These are phyloP conservation scores for Przewalskia tangutica DNA, from an alignment of 257 asterid species.

Conservation along the genomic window DNA sequence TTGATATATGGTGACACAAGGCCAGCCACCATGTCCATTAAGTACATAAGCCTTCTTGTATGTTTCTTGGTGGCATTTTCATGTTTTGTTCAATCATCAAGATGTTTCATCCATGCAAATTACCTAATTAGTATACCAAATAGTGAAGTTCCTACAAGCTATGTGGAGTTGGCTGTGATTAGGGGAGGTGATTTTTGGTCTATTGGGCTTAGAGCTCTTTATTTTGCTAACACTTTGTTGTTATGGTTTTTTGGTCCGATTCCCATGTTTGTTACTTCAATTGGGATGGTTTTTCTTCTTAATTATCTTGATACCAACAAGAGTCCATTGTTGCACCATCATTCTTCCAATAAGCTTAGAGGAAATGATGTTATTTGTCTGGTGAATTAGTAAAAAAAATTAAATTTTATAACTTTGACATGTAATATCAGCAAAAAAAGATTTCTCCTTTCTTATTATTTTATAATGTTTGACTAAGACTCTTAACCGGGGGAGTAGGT, in stretches of 20 bases:
- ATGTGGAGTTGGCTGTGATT: constrained; percentile 33
- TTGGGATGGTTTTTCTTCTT: constrained; percentile 6
- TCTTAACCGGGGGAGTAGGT: no score
- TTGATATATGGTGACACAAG: constrained; percentile 36
- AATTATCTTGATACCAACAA: constrained; percentile 1
- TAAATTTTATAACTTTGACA: neutral
- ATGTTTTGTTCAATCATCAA: constrained; percentile 33
- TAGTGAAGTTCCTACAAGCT: constrained; percentile 22
- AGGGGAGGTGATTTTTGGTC: constrained; percentile 43
- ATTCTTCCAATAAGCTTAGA: neutral
- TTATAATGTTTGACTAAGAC: no score
- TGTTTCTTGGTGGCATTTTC: constrained; percentile 41
- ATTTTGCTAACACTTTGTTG: constrained; percentile 38
- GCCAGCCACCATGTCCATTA: constrained; percentile 18
- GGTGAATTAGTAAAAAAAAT: neutral
- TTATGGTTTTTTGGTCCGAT: constrained; percentile 56
- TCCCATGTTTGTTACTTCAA: constrained; percentile 13
- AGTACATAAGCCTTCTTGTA: constrained; percentile 22
- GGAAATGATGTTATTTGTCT: neutral
- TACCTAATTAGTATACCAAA: constrained; percentile 44
- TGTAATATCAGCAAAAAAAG: neutral
- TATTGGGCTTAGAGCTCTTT: constrained; percentile 38
- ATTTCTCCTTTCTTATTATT: no score
- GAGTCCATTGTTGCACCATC: neutral
- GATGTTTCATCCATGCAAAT: constrained; percentile 37